A percentile compares a stretch with the other conserved stretches of the same genome.
Evolutionary conservation across 257 asterid species (phyloP).

Genomic region (Buddleja alternifolia): DNA sequence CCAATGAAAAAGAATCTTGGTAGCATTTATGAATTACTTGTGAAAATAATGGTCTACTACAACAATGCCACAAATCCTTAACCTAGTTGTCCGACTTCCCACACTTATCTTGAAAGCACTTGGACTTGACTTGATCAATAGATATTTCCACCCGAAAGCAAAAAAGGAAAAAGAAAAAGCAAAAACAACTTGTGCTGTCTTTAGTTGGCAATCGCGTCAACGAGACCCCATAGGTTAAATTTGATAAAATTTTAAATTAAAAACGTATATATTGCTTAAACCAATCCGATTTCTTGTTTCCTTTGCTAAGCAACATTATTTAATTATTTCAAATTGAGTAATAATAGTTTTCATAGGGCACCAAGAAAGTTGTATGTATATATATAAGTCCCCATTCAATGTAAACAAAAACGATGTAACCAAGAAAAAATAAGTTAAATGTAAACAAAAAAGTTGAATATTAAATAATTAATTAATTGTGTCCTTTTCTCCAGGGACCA

Average conservation of each 20-base stretch:
- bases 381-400: conserved; percentile 1
- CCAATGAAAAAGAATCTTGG: too few species aligned
- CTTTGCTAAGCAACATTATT: conserved; percentile 22
- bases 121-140: too few species aligned
- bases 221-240: conserved; percentile 7
- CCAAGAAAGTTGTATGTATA: neutral
- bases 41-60: too few species aligned
- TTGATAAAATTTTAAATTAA: conserved; percentile 12
- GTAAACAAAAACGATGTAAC: too few species aligned
- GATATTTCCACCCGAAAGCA: too few species aligned
- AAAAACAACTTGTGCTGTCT: conserved; percentile 27
- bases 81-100: too few species aligned
- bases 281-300: neutral
- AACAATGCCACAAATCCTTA: too few species aligned
- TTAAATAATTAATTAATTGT: neutral
- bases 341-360: neutral
- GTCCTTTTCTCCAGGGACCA: conserved; percentile 22
- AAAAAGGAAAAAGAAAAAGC: too few species aligned
- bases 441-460: conserved; percentile 9
- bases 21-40: too few species aligned
- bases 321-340: neutral
- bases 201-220: conserved; percentile 32
- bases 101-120: too few species aligned
- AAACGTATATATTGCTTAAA: conserved; percentile 18
- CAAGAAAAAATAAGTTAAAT: too few species aligned